These are phyloP conservation scores for Pyrenula massariospora DNA, from an alignment of 495 filamentous ascomycete species.

Conservation along the genomic window DNA sequence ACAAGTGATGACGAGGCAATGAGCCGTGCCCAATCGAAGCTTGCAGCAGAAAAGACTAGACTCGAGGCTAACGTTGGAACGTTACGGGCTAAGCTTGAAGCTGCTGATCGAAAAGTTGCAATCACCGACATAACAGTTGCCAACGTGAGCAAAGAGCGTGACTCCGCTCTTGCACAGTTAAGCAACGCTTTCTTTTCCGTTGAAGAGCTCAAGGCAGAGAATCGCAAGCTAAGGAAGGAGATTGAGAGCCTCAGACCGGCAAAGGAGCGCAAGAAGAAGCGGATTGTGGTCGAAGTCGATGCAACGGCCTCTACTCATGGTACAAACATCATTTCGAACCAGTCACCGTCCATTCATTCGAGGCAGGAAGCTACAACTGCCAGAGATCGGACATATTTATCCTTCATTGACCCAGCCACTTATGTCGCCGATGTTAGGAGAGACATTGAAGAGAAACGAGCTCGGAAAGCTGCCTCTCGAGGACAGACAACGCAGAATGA, in stretches of 20 bases:
- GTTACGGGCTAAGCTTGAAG: constrained; percentile 45
- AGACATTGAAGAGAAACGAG: background rate
- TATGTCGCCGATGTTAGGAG: background rate
- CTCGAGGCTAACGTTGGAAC: constrained; percentile 5
- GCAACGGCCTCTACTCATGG: background rate
- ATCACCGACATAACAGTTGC: constrained; percentile 48
- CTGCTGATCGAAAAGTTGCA: constrained; percentile 44
- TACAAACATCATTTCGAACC: background rate
- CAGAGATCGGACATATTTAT: constrained; percentile 32
- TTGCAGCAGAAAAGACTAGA: constrained; percentile 31
- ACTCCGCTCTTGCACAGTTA: constrained; percentile 52
- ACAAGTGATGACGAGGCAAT: constrained; percentile 16
- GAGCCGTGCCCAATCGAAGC: constrained; percentile 19
- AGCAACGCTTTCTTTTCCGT: constrained; percentile 49
- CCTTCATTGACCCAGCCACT: constrained; percentile 31
- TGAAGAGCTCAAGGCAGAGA: constrained; percentile 51
- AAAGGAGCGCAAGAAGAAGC: background rate
- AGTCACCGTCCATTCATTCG: background rate
- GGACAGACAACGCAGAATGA: background rate
- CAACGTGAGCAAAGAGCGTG: constrained; percentile 50
- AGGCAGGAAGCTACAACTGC: constrained; percentile 2
- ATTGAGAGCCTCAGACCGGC: constrained; percentile 35
- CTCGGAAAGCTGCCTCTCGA: constrained; percentile 1
- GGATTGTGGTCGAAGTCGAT: background rate
- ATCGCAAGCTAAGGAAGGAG: constrained; percentile 33